Evolutionary conservation across 192 early-diverging fungal species (phyloP).

Genomic region (Spizellomyces punctatus): DNA sequence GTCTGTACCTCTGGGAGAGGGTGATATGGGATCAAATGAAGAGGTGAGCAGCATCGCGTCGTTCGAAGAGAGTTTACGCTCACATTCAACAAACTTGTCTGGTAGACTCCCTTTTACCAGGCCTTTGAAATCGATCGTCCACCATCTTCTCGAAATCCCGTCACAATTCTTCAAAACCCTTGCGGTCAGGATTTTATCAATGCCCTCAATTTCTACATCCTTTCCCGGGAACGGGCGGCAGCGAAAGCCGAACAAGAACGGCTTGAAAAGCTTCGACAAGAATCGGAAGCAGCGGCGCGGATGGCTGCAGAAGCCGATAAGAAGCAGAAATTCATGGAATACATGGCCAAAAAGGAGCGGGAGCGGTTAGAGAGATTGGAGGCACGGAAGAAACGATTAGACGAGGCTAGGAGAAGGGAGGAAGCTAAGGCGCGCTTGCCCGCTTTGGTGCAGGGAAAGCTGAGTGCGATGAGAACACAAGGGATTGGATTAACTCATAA

Average conservation of each 20-base stretch:
- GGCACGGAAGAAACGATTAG: constrained; percentile 23
- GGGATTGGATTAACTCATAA: constrained; percentile 50
- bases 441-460: constrained; percentile 2
- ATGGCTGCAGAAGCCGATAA: constrained; percentile 35
- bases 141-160: constrained; percentile 16
- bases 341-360: constrained; percentile 35
- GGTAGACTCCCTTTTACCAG: background rate
- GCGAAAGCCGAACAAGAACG: constrained; percentile 37
- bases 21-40: background rate
- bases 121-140: constrained; percentile 1
- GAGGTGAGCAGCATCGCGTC: background rate
- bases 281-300: constrained; percentile 36
- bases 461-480: constrained; percentile 29
- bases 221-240: constrained; percentile 23
- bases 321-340: constrained; percentile 25
- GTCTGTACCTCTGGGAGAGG: background rate
- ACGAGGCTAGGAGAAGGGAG: constrained; percentile 18
- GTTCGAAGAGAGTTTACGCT: background rate
- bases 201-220: constrained; percentile 45
- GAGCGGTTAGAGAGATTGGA: constrained; percentile 32
- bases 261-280: constrained; percentile 32
- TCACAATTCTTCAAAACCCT: constrained; percentile 49
- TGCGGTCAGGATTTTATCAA: constrained; percentile 37
- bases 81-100: background rate
- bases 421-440: constrained; percentile 8